These are phyloP conservation scores for Tylopilus subfusipes DNA, from an alignment of 768 basidiomycete genomes.

Conservation along the genomic window DNA sequence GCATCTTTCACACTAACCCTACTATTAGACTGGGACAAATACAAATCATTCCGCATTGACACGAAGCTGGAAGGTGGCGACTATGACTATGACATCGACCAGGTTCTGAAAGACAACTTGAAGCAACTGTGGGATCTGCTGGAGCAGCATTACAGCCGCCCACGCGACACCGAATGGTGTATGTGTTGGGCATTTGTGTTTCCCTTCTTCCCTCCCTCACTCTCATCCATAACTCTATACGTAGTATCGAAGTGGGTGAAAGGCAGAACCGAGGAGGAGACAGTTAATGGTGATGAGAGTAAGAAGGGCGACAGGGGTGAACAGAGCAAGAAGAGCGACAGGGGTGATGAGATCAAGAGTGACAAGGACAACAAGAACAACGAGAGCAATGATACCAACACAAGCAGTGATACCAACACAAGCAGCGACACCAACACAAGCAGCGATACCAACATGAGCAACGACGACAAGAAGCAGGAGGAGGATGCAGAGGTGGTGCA, in stretches of 20 bases:
- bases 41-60: neutral
- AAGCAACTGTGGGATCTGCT: neutral
- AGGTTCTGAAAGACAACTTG: neutral
- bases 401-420: too few species aligned
- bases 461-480: neutral
- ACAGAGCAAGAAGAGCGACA: neutral
- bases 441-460: too few species aligned
- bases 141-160: neutral
- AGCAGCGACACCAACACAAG: too few species aligned
- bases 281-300: too few species aligned
- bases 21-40: neutral
- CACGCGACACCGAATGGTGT: neutral
- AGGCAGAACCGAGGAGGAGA: neutral
- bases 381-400: too few species aligned
- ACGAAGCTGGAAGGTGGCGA: neutral
- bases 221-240: neutral
- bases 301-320: too few species aligned
- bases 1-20: neutral
- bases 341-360: too few species aligned
- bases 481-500: neutral
- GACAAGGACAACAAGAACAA: too few species aligned
- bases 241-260: neutral
- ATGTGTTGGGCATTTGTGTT: neutral
- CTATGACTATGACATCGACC: neutral
- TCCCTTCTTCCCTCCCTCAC: too few species aligned